Percentiles rank a stretch among this genome's conserved stretches.
Conservation (phyloP, 306 rosid genomes). For the Cucurbita pepo region DNA sequence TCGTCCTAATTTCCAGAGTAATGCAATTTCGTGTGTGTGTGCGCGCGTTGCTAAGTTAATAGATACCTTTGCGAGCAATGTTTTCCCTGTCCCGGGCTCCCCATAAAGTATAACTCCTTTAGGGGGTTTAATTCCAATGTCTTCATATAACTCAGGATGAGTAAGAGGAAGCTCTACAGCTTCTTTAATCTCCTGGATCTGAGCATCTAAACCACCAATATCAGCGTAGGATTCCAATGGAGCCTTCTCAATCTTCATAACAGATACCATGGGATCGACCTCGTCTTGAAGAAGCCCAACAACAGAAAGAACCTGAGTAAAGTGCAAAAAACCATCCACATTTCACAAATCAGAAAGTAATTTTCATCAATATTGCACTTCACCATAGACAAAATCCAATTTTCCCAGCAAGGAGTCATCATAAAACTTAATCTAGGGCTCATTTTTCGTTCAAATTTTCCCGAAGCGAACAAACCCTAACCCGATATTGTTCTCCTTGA, state of each 20-base stretch:
- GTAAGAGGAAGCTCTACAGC: constrained; percentile 97
- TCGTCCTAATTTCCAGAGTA: neutral
- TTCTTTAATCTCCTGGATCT: constrained; percentile 95
- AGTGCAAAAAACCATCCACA: neutral
- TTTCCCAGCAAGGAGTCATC: neutral
- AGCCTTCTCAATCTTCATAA: constrained; percentile 93
- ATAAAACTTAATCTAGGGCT: neutral
- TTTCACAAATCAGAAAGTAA: neutral
- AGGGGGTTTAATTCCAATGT: constrained; percentile 95
- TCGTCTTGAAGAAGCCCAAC: constrained; percentile 99
- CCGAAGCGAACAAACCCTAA: neutral
- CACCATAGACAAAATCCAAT: neutral
- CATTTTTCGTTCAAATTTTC: neutral
- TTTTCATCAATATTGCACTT: neutral
- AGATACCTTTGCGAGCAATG: constrained; percentile 82
- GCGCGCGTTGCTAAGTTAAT: neutral
- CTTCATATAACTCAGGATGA: constrained; percentile 93
- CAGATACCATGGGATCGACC: constrained; percentile 87
- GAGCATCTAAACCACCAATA: constrained; percentile 99
- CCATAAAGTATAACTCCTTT: constrained; percentile 94
- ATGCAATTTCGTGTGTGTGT: neutral
- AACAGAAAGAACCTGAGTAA: constrained; percentile 71
- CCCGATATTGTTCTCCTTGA: neutral
- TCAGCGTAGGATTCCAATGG: constrained; percentile 95
- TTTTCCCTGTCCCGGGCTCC: constrained; percentile 97